Evolutionary conservation across 2,329 filamentous ascomycete genomes (phyloP), one percentile per base, ranked within the genome.

Genomic region (Diplodia intermedia): DNA sequence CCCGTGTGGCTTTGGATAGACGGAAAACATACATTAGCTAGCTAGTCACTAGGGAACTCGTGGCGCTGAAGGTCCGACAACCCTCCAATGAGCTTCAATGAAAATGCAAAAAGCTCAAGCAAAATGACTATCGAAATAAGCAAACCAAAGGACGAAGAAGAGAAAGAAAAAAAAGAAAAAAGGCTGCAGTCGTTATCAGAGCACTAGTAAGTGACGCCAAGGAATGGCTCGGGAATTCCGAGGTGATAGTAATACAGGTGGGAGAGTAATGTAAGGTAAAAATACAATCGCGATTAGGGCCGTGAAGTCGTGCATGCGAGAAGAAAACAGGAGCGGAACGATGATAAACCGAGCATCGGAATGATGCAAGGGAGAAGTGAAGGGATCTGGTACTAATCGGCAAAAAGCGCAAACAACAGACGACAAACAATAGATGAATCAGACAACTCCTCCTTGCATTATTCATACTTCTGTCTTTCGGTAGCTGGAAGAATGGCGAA

Each of bases 361-460:
- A 52, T 38, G 3, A 57, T 4, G 60, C 60, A 63, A 63, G 60
- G 60, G 60, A 62, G 43, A 52, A 49, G 4, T 3, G 18, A 52
- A 15, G 14, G 20, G 9, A 49, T 9, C n/a, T 7, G 8, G 4
- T 52, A 12, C 43, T 29, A 57, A n/a, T 23, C 18, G n/a, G 43
- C n/a, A 4, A 38, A 38, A 18, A 5, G 23, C 3, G 6, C 31
- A 29, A 40, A 53, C 43, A 63, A 14, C 38, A 20, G 9, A 52
- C 3, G 26, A n/a, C 29, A 63, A 53, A 53, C 31, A 63, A 53
- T 31, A 36, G 15, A 23, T 52, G n/a, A 26, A 15, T 18, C 31
- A 33, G 14, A 31, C 38, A 14, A 11, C 7, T 12, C 4, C 60
- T 63, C 60, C 60, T 63, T 63, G 43, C 60, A n/a, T n/a, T n/a